These are phyloP conservation scores for Candida xyloterini DNA, from an alignment of 805 yeast species.

Conservation along the genomic window DNA sequence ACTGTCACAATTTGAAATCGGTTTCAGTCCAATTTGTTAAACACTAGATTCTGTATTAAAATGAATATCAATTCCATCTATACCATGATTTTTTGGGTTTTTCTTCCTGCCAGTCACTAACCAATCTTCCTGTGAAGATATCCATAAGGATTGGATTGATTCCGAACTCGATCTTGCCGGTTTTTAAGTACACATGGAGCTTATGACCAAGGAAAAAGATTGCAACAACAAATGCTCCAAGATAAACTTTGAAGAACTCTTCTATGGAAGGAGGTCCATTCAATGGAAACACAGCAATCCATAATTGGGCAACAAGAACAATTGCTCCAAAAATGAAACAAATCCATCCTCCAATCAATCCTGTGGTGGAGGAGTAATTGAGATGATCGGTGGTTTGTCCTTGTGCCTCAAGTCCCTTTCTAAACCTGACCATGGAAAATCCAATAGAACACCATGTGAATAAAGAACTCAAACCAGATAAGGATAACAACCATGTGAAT, in stretches of 20 bases:
- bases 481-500: conserved; percentile 47
- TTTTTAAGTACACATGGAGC: conserved; percentile 18
- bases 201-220: conserved; percentile 44
- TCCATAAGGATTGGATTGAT: conserved; percentile 21
- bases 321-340: conserved; percentile 36
- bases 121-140: conserved; percentile 22
- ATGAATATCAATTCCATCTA: conserved; percentile 4
- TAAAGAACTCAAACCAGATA: conserved; percentile 46
- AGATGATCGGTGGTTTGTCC: conserved; percentile 41
- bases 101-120: conserved; percentile 44
- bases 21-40: conserved; percentile 32
- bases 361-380: conserved; percentile 41
- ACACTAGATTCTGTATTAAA: conserved; percentile 9
- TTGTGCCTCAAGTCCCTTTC: conserved; percentile 42
- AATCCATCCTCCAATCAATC: conserved; percentile 40
- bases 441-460: conserved; percentile 51
- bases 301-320: conserved; percentile 44
- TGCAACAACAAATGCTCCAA: conserved; percentile 46
- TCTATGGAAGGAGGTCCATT: conserved; percentile 30
- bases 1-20: conserved; percentile 35
- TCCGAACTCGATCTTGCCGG: conserved; percentile 15
- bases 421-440: conserved; percentile 42
- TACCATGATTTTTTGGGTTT: conserved; percentile 25
- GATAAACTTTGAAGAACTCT: conserved; percentile 42
- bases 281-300: conserved; percentile 47